Percentiles rank a stretch among this genome's conserved stretches.
These are phyloP conservation scores for Rhodotorula sp. DNA, from an alignment of 1,284 basidiomycete genomes.

Conservation along the genomic window DNA sequence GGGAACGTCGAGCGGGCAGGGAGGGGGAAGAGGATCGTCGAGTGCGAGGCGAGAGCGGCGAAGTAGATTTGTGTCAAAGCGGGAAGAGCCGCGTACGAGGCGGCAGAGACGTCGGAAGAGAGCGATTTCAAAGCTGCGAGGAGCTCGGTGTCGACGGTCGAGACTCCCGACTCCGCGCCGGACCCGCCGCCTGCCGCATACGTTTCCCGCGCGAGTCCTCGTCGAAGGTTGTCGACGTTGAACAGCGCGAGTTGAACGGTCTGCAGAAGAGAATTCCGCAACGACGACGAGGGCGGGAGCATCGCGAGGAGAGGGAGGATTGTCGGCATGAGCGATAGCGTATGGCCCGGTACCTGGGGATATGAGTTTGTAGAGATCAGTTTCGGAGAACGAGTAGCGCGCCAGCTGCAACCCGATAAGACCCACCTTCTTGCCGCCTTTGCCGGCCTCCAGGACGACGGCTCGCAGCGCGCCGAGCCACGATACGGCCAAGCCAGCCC, in stretches of 20 bases:
- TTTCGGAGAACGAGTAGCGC: neutral
- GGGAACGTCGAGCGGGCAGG: constrained; percentile 35
- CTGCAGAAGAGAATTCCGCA: constrained; percentile 22
- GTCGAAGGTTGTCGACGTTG: constrained; percentile 39
- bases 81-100: constrained; percentile 10
- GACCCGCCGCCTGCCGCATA: constrained; percentile 23
- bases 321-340: constrained; percentile 30
- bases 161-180: neutral
- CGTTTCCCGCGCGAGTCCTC: constrained; percentile 37
- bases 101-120: neutral
- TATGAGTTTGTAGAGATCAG: too few relatives aligned
- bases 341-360: constrained; percentile 24
- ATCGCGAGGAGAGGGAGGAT: constrained; percentile 26
- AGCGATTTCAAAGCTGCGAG: constrained; percentile 14
- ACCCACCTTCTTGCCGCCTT: constrained; percentile 38
- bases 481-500: constrained; percentile 23
- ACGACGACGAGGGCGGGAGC: neutral
- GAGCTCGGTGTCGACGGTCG: constrained; percentile 26
- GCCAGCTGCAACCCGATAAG: neutral
- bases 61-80: constrained; percentile 24
- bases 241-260: constrained; percentile 33
- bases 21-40: constrained; percentile 34
- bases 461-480: constrained; percentile 24
- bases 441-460: constrained; percentile 27
- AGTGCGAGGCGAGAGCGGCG: constrained; percentile 20